These are phyloP conservation scores for Diospyros lotus DNA, from an alignment of 148 eudicot genomes.

Conservation along the genomic window DNA sequence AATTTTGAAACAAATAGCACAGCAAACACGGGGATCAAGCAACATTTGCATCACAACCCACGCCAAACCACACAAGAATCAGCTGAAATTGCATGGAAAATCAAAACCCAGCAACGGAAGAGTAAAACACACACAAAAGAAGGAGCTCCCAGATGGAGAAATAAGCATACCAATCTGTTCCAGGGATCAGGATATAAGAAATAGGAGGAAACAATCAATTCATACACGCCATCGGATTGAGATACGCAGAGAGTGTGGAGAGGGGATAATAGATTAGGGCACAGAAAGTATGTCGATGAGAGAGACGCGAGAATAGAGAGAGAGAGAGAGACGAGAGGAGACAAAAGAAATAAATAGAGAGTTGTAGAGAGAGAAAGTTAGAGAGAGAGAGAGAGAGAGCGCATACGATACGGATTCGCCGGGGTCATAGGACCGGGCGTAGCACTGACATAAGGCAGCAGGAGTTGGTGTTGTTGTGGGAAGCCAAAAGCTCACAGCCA, in stretches of 20 bases:
- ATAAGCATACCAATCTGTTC: constrained; percentile 17
- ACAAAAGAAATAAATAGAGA: constrained; percentile 11
- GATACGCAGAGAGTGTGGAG: constrained; percentile 6
- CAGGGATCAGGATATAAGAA: constrained; percentile 16
- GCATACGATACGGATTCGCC: constrained; percentile 29
- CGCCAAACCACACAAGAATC: constrained; percentile 12
- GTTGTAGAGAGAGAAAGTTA: constrained; percentile 16
- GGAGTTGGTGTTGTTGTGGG: constrained; percentile 11
- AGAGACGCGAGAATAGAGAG: constrained; percentile 22
- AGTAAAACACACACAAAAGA: neutral
- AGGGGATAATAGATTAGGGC: constrained; percentile 29
- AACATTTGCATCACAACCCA: constrained; percentile 5
- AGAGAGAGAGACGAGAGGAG: constrained; percentile 6
- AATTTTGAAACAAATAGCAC: neutral
- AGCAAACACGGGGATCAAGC: constrained; percentile 6
- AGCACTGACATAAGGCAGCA: constrained; percentile 31
- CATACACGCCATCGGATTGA: neutral
- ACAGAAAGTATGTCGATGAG: constrained; percentile 23
- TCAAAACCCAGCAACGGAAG: constrained; percentile 2
- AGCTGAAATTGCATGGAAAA: constrained; percentile 17
- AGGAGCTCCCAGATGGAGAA: constrained; percentile 4
- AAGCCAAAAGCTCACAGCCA: constrained; percentile 19
- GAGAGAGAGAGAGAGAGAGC: constrained; percentile 5
- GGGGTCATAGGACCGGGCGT: constrained; percentile 21
- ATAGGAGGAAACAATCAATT: neutral